Base-by-base conservation (phyloP, 306 rosid species). In the Prunus kanzakura region DNA sequence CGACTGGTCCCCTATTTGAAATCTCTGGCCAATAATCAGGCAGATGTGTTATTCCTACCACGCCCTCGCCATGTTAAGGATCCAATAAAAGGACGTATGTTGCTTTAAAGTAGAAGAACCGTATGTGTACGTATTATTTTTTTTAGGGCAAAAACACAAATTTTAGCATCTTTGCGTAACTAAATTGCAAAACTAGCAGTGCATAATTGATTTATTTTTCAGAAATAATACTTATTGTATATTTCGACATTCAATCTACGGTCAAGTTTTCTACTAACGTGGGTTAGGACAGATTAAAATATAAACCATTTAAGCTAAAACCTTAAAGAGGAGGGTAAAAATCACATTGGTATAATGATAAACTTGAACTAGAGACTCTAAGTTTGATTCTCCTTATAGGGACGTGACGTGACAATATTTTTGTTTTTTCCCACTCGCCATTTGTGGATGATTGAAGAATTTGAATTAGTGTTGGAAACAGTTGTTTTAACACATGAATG, bases 1-100 rank as follows among this genome's bases (percentile, higher is more conserved):
- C 49, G 13, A 54, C 20, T 80, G 76, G 65, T 64, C 78, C 81
- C 79, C 22, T 54, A 62, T 41, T 75, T 75, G 30, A 80, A 80
- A 47, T 43, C 67, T 61, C 41, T 1, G 45, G 22, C 73, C 69
- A 30, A 46, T 56, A 30, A 46, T 56, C 51, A 30, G 30, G 43
- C 29, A 14, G 72, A 75, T 19, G 15, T 20, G 72, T 19, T 64
- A 52, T 49, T 50, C 54, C 51, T 8, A 16, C 77, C 46, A 15
- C 8, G 32, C 64, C 62, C 65, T 12, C 12, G 67, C 7, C 67
- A 7, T 30, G 45, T 15, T 62, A 29, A 18, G 20, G 67, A 27
- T 29, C 41, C 41, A 29, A 29, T 19, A 23, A 2, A 23, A 2
- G 3, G 32, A 25, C 29, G 62, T 10, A 22, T 10, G 15, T 56